A percentile compares a stretch with the other conserved stretches of the same genome.
Evolutionary conservation across 1,139 yeast genomes (phyloP).

Genomic region (Wickerhamomyces sp.): DNA sequence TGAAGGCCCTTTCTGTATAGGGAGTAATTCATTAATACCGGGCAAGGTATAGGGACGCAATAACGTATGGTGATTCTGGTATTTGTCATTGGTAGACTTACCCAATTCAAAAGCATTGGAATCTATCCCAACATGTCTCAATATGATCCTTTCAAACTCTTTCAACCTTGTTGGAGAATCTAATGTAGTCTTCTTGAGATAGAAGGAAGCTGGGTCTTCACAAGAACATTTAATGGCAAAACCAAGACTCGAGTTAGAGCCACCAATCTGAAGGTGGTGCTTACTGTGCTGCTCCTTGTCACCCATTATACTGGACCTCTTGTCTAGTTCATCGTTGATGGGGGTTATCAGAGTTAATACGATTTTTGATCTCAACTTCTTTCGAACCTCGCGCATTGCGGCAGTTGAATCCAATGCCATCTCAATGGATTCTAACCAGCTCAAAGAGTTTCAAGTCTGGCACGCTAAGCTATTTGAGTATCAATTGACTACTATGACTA

Average conservation of each 20-base stretch:
- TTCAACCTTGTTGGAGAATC: background rate
- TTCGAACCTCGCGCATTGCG: background rate
- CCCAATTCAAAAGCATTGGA: background rate
- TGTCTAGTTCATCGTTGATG: background rate
- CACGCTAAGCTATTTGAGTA: too few species aligned
- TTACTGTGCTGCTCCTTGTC: background rate
- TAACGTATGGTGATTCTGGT: background rate
- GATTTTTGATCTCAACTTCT: background rate
- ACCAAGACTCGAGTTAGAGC: background rate
- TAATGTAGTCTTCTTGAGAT: background rate
- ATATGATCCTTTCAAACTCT: background rate
- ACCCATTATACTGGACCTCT: background rate
- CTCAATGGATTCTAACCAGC: background rate
- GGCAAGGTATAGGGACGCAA: background rate
- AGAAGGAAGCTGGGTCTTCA: background rate
- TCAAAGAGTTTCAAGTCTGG: too few species aligned
- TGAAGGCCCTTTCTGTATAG: background rate
- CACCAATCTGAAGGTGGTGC: background rate
- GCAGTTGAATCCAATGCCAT: background rate
- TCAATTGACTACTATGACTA: too few species aligned
- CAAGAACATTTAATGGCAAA: background rate
- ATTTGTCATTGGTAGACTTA: background rate
- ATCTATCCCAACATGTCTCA: background rate
- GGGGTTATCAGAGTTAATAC: background rate
- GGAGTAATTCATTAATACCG: background rate